Conservation (phyloP, 768 basidiomycete genomes). For the Naematelia aurantialba region DNA sequence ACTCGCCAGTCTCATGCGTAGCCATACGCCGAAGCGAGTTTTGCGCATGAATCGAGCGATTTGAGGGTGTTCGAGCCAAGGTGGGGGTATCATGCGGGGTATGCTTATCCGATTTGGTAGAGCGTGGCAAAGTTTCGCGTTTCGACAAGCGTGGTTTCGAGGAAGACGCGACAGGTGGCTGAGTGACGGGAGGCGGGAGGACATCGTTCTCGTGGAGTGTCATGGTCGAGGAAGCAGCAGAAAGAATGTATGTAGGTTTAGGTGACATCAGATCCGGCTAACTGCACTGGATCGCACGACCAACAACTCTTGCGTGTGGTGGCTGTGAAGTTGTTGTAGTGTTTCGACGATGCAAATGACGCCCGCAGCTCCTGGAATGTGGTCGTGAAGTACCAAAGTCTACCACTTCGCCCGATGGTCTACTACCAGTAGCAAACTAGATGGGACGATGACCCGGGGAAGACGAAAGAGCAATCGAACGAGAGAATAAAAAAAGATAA, state of each 20-base stretch:
- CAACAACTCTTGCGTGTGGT: too few species aligned
- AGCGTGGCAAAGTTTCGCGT: not conserved
- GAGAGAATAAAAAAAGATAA: too few species aligned
- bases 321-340: too few species aligned
- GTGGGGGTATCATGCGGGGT: not conserved
- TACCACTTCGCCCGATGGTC: too few species aligned
- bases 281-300: conserved; percentile 1
- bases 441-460: too few species aligned
- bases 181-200: not conserved
- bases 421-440: too few species aligned
- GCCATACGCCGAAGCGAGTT: conserved; percentile 39
- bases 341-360: too few species aligned
- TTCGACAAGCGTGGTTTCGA: too few species aligned
- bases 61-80: conserved; percentile 11
- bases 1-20: conserved; percentile 41
- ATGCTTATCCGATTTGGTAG: conserved; percentile 1
- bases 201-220: not conserved
- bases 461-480: too few species aligned
- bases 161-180: not conserved
- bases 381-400: too few species aligned
- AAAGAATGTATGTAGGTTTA: not conserved
- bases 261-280: not conserved
- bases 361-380: too few species aligned
- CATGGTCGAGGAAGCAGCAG: not conserved
- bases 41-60: conserved; percentile 29